phyloP scores from a whole-genome alignment of 2,329 filamentous ascomycete species.

The Bisporella sp. region DNA sequence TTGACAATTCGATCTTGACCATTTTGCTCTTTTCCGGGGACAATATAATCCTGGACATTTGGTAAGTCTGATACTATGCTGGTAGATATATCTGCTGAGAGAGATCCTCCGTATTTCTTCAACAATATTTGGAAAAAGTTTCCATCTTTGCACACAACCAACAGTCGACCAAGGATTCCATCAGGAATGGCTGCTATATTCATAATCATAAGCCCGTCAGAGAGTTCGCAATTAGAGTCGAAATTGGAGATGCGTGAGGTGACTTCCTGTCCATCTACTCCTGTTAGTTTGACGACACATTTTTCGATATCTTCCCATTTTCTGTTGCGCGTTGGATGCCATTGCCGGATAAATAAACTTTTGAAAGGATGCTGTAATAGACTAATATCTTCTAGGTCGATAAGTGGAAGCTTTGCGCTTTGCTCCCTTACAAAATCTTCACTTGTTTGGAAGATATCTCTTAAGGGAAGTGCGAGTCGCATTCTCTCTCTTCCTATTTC shows the following conservation, averaged over 20 bases:
- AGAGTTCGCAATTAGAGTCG: not conserved
- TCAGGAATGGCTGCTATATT: not conserved
- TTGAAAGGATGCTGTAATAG: constrained; percentile 2
- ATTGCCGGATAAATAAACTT: constrained; percentile 2
- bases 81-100: constrained; percentile 1
- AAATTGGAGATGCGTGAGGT: not conserved
- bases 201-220: constrained; percentile 1
- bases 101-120: constrained; percentile 1
- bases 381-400: constrained; percentile 2
- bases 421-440: constrained; percentile 5
- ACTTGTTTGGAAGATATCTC: constrained; percentile 4
- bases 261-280: not conserved
- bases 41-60: not conserved
- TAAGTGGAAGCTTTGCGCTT: not conserved
- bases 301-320: constrained; percentile 3
- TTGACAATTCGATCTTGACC: constrained; percentile 1
- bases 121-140: constrained; percentile 1
- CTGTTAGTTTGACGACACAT: constrained; percentile 5
- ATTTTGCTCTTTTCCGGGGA: constrained; percentile 1
- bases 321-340: constrained; percentile 1
- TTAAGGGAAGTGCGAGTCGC: constrained; percentile 6
- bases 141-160: constrained; percentile 5
- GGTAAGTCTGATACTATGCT: not conserved
- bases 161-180: constrained; percentile 2
- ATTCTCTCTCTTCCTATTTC: constrained; percentile 3